phyloP scores from a whole-genome alignment of 2,329 filamentous ascomycete species.

The Penicillium italicum region DNA sequence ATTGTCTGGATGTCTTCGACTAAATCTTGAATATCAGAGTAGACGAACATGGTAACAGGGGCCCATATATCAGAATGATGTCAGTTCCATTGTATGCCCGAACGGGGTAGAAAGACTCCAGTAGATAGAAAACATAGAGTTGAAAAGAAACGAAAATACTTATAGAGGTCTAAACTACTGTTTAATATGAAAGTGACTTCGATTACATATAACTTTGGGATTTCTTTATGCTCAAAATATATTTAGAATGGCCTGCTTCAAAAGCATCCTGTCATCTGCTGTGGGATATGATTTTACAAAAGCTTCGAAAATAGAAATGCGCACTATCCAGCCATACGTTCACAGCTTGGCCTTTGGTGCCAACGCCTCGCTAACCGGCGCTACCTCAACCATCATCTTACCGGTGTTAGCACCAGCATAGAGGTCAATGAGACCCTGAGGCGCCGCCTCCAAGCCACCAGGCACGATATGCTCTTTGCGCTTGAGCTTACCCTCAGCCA shows the following conservation, averaged over 20 bases:
- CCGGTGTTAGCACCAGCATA: constrained; percentile 69
- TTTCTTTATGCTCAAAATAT: not conserved
- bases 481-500: constrained; percentile 69
- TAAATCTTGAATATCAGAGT: not conserved
- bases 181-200: no score
- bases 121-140: no score
- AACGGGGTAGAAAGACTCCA: no score
- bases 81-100: not conserved
- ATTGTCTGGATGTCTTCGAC: not conserved
- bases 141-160: not conserved
- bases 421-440: constrained; percentile 60
- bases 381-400: constrained; percentile 52
- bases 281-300: not conserved
- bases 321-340: not conserved
- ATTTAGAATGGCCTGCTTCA: not conserved
- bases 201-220: not conserved
- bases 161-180: not conserved
- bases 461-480: constrained; percentile 66
- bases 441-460: constrained; percentile 64
- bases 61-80: not conserved
- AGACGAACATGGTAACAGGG: not conserved
- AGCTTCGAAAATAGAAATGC: not conserved
- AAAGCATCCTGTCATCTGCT: not conserved
- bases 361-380: constrained; percentile 34
- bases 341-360: constrained; percentile 45